These are phyloP conservation scores for Suillus clintonianus DNA, from an alignment of 768 basidiomycete species.

Conservation along the genomic window DNA sequence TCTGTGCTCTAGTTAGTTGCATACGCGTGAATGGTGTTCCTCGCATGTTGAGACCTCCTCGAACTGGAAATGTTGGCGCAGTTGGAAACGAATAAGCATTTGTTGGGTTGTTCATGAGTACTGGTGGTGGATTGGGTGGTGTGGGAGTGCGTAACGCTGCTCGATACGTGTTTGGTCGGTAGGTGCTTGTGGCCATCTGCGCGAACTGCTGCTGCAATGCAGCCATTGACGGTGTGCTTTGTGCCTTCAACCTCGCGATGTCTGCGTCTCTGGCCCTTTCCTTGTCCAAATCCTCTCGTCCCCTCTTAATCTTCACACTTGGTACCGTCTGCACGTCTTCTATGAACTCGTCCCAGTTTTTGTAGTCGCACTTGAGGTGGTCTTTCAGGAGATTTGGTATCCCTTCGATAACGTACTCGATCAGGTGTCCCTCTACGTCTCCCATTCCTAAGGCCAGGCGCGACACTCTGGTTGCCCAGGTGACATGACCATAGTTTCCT, in stretches of 20 bases:
- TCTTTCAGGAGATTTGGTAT: not conserved
- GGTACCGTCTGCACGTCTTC: too few relatives aligned
- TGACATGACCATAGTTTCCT: not conserved
- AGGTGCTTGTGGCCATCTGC: fast-evolving
- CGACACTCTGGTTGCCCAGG: not conserved
- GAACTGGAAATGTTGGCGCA: too few relatives aligned
- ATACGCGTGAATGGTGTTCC: too few relatives aligned
- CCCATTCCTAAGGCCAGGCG: not conserved
- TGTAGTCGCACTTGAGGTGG: not conserved
- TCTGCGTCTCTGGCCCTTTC: not conserved
- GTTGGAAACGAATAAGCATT: too few relatives aligned
- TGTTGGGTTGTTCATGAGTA: not conserved
- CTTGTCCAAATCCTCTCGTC: not conserved
- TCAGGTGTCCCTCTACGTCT: not conserved
- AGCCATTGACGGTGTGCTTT: not conserved
- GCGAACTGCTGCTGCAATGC: not conserved
- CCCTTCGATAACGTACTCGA: not conserved
- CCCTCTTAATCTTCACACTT: too few relatives aligned
- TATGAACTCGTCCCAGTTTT: too few relatives aligned
- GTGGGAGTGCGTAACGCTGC: too few relatives aligned
- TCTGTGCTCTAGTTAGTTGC: too few relatives aligned
- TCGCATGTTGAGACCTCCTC: not conserved
- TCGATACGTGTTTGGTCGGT: too few relatives aligned
- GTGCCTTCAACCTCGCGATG: not conserved
- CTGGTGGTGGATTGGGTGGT: too few relatives aligned